Conservation (phyloP, 2,329 filamentous ascomycete genomes). For the Elsinoe necatrix region DNA sequence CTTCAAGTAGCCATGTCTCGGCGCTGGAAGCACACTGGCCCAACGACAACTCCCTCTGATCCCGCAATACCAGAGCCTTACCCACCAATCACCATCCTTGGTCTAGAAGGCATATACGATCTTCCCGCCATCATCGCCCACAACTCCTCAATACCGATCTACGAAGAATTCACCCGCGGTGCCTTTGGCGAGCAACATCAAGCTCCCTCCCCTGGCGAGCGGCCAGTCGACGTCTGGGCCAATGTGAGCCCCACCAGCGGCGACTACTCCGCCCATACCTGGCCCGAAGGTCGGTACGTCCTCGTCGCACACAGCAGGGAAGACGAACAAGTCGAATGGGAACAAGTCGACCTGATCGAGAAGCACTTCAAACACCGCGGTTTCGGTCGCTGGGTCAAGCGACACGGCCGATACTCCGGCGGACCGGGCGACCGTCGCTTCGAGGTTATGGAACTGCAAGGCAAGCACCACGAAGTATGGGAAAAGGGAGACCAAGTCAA, state of each 20-base stretch:
- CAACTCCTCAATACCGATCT: slow-evolving; percentile 43
- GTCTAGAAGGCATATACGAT: slow-evolving; percentile 60
- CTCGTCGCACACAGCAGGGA: slow-evolving; percentile 40
- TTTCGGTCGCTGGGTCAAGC: slow-evolving; percentile 26
- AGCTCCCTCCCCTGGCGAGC: slow-evolving; percentile 51
- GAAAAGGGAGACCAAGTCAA: slow-evolving; percentile 47
- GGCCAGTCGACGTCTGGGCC: slow-evolving; percentile 41
- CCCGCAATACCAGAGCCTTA: slow-evolving; percentile 20
- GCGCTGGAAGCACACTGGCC: slow-evolving; percentile 26
- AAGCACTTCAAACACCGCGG: slow-evolving; percentile 39
- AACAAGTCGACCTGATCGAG: slow-evolving; percentile 52
- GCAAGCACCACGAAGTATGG: slow-evolving; percentile 58
- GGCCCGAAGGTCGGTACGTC: slow-evolving; percentile 33
- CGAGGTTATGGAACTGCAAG: slow-evolving; percentile 41
- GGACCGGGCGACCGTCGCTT: not conserved
- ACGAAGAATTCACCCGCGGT: slow-evolving; percentile 47
- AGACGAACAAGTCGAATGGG: slow-evolving; percentile 44
- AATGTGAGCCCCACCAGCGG: slow-evolving; percentile 45
- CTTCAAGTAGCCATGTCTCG: slow-evolving; percentile 50
- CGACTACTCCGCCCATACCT: slow-evolving; percentile 35
- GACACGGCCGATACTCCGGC: slow-evolving; percentile 27
- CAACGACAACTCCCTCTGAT: slow-evolving; percentile 16
- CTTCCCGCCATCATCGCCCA: slow-evolving; percentile 45
- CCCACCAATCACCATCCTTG: slow-evolving; percentile 47
- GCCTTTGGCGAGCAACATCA: slow-evolving; percentile 12